Conservation (phyloP, 1,139 yeast species). For the Suhomyces bokatorum region DNA sequence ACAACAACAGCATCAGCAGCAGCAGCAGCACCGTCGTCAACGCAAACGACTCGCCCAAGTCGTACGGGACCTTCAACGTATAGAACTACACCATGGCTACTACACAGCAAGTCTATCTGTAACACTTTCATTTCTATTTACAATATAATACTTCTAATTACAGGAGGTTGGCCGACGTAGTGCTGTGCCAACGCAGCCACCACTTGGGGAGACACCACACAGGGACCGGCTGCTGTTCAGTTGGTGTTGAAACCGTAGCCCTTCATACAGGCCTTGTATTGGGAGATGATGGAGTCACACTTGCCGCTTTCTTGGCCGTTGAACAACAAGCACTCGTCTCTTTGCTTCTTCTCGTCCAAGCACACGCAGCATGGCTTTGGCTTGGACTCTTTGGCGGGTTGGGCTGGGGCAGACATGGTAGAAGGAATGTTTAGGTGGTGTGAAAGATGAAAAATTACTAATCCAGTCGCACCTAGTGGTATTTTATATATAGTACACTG, state of each 20-base stretch:
- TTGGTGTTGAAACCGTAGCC: conserved; percentile 72
- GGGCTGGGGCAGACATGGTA: conserved; percentile 7
- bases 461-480: conserved; percentile 1
- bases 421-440: not conserved
- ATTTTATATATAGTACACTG: not conserved
- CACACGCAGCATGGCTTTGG: conserved; percentile 98
- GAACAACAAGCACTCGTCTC: conserved; percentile 85
- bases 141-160: conserved; percentile 1
- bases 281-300: conserved; percentile 67
- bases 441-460: conserved; percentile 10
- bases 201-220: not conserved
- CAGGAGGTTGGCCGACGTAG: not conserved
- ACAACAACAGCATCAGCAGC: not conserved
- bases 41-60: conserved; percentile 3
- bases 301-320: conserved; percentile 85
- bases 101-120: conserved; percentile 5
- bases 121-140: conserved; percentile 6
- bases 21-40: conserved; percentile 2
- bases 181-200: not conserved
- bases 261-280: conserved; percentile 87
- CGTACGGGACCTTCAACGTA: conserved; percentile 7
- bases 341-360: conserved; percentile 72
- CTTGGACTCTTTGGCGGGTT: conserved; percentile 31
- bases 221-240: not conserved
- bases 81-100: not conserved